A percentile compares a stretch with the other conserved stretches of the same genome.
Evolutionary conservation across 768 basidiomycete species (phyloP).

Genomic region (Xerocomus brunneocitrinus): DNA sequence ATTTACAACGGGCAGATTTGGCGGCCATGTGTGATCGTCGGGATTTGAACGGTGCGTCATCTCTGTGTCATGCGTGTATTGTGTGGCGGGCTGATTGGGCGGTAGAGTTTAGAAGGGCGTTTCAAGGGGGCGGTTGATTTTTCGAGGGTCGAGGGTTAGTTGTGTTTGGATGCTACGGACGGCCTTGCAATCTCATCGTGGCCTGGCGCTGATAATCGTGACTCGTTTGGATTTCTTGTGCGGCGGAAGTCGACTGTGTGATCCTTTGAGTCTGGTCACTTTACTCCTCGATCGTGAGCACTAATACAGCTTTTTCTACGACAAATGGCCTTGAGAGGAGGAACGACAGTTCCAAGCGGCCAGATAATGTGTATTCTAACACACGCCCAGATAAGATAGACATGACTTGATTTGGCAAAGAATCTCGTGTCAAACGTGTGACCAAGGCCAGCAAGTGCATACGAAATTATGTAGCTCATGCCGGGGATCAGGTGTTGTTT

Average conservation of each 20-base stretch:
- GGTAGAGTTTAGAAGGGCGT: constrained; percentile 14
- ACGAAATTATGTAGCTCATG: too few relatives aligned
- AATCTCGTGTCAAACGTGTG: too few relatives aligned
- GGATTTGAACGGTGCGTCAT: constrained; percentile 58
- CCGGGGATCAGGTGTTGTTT: too few relatives aligned
- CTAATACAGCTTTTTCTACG: not conserved
- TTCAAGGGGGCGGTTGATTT: not conserved
- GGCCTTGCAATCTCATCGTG: not conserved
- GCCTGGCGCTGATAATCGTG: not conserved
- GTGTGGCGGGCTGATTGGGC: not conserved
- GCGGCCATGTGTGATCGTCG: constrained; percentile 65
- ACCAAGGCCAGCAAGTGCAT: too few relatives aligned
- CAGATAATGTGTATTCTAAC: too few relatives aligned
- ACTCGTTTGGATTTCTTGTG: not conserved
- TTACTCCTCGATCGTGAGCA: too few relatives aligned
- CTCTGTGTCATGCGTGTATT: not conserved
- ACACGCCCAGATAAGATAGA: too few relatives aligned
- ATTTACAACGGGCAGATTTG: constrained; percentile 75
- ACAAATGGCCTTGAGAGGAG: too few relatives aligned
- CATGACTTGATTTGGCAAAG: too few relatives aligned
- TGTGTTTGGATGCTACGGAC: not conserved
- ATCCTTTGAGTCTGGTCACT: too few relatives aligned
- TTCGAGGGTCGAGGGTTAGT: not conserved
- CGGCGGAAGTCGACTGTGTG: not conserved
- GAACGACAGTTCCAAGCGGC: too few relatives aligned